Evolutionary conservation across 148 eudicot species (phyloP).

Genomic region (Amaranthus cruentus): DNA sequence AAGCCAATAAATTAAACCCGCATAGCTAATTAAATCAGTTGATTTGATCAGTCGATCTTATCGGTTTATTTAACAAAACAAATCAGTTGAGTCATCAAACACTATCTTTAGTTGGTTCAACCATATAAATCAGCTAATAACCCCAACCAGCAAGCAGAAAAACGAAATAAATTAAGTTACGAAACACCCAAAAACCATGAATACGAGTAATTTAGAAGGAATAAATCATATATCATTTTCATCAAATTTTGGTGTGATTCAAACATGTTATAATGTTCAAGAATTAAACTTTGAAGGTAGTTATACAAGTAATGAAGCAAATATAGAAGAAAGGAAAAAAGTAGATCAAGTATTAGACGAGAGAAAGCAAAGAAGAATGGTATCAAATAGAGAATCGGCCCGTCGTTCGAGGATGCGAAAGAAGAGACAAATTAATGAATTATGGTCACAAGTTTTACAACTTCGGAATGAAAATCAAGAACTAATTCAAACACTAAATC

Average conservation of each 20-base stretch:
- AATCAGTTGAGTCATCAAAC: no score
- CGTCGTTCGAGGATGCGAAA: slow-evolving; percentile 27
- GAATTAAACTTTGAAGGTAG: slow-evolving; percentile 32
- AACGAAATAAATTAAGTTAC: no score
- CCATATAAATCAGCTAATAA: no score
- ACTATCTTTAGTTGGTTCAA: no score
- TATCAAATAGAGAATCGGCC: slow-evolving; percentile 27
- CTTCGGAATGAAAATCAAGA: slow-evolving; percentile 15
- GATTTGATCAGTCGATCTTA: no score
- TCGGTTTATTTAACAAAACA: no score
- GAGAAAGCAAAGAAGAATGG: slow-evolving; percentile 24
- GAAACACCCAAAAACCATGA: slow-evolving; percentile 24
- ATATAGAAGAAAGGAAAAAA: slow-evolving; percentile 22
- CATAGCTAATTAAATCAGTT: no score
- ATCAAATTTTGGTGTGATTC: slow-evolving; percentile 26
- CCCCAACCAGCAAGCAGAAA: no score
- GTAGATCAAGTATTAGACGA: slow-evolving; percentile 1
- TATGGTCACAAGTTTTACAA: slow-evolving; percentile 18
- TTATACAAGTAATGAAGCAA: slow-evolving; percentile 52
- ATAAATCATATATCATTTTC: slow-evolving; percentile 33
- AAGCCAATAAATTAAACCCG: neutral
- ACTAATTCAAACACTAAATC: slow-evolving; percentile 11
- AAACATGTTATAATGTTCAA: slow-evolving; percentile 17
- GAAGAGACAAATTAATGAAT: slow-evolving; percentile 22
- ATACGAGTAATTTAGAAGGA: slow-evolving; percentile 36